Percentiles rank a stretch among this genome's conserved stretches.
Conservation (phyloP, 176 grass and related monocot species). For the Zea mays region Zm-B73-REFERENCE-NAM-5.0 NC_050099.1:187914501-187915000, state of each 20-base stretch:
- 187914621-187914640: conserved; percentile 49
- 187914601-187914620: conserved; percentile 82
- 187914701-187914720: conserved; percentile 1
- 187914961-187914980: conserved; percentile 77
- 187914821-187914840: conserved; percentile 72
- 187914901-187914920: conserved; percentile 27
- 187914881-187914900: conserved; percentile 7
- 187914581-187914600: conserved; percentile 89
- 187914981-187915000: conserved; percentile 73
- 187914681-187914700: neutral
- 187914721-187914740: conserved; percentile 3
- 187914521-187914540: conserved; percentile 20
- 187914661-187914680: neutral
- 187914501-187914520: neutral
- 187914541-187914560: conserved; percentile 7
- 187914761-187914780: conserved; percentile 15
- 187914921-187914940: conserved; percentile 25
- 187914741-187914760: neutral
- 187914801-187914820: conserved; percentile 30
- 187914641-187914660: conserved; percentile 57
- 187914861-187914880: conserved; percentile 66
- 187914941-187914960: conserved; percentile 37
- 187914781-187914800: conserved; percentile 22
- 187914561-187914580: conserved; percentile 48
- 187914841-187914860: conserved; percentile 84